Evolutionary conservation across 192 early-diverging fungal species (phyloP).

Genomic region (Anaeromyces robustus): DNA sequence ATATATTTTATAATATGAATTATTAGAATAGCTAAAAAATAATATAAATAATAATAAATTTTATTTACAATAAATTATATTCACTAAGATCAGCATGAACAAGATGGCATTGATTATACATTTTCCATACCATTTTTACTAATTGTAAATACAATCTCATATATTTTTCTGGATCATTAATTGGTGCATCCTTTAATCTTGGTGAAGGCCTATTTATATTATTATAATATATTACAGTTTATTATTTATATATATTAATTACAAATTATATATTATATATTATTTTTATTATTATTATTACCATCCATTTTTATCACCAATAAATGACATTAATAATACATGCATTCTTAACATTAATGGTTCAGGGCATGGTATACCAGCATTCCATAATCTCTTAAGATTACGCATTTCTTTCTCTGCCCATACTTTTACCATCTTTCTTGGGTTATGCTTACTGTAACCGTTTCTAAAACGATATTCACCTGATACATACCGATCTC

Average conservation of each 20-base stretch:
- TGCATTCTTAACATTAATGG: slow-evolving; percentile 77
- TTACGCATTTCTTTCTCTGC: slow-evolving; percentile 99
- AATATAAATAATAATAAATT: too few species aligned
- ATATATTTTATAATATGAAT: too few species aligned
- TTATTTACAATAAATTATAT: slow-evolving; percentile 79
- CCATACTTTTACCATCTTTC: slow-evolving; percentile 98
- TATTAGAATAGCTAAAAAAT: too few species aligned
- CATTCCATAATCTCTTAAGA: slow-evolving; percentile 69
- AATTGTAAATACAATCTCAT: slow-evolving; percentile 68
- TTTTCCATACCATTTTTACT: slow-evolving; percentile 68
- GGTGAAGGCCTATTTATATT: slow-evolving; percentile 56
- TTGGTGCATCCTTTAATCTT: slow-evolving; percentile 80
- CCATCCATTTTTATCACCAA: slow-evolving; percentile 84
- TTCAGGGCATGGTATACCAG: slow-evolving; percentile 81
- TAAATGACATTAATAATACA: slow-evolving; percentile 87
- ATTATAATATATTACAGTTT: too few species aligned
- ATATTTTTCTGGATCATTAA: slow-evolving; percentile 49
- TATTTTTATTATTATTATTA: slow-evolving; percentile 1
- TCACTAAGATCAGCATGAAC: slow-evolving; percentile 97
- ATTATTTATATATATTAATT: too few species aligned
- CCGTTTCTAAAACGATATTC: slow-evolving; percentile 88
- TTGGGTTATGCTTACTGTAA: slow-evolving; percentile 66
- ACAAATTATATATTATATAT: background rate
- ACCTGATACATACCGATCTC: slow-evolving; percentile 90
- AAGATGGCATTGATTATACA: slow-evolving; percentile 84